A percentile compares a stretch with the other conserved stretches of the same genome.
Conservation (phyloP, 2,329 filamentous ascomycete genomes). For the Grosmannia penicillata region DNA sequence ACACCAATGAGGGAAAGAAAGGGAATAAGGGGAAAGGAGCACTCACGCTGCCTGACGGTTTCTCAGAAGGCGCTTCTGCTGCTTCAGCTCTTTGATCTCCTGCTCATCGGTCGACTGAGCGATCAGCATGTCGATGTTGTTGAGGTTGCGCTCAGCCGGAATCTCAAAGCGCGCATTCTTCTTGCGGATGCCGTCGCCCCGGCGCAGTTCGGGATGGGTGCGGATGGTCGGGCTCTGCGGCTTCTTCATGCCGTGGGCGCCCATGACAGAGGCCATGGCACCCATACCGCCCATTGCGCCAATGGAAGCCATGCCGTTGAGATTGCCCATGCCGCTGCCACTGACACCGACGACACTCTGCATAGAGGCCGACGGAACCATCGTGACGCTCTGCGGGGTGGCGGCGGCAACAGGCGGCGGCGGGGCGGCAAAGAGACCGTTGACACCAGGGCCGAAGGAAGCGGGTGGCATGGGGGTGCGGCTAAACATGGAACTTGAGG, state of each 20-base stretch:
- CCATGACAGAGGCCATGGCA: slow-evolving; percentile 21
- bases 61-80: slow-evolving; percentile 85
- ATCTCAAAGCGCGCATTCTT: slow-evolving; percentile 99
- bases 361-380: slow-evolving; percentile 7
- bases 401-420: not conserved
- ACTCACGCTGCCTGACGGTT: slow-evolving; percentile 95
- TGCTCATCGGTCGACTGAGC: slow-evolving; percentile 76
- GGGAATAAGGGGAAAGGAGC: not conserved
- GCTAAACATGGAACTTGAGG: slow-evolving; percentile 34
- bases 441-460: no score
- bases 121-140: slow-evolving; percentile 91
- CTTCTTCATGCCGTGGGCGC: slow-evolving; percentile 45
- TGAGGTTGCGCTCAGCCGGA: slow-evolving; percentile 79
- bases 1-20: slow-evolving; percentile 3
- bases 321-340: slow-evolving; percentile 44
- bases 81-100: slow-evolving; percentile 95
- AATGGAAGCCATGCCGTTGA: no score
- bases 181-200: slow-evolving; percentile 86
- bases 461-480: slow-evolving; percentile 25
- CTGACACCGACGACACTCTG: slow-evolving; percentile 1
- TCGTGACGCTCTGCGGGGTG: not conserved
- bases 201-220: slow-evolving; percentile 61
- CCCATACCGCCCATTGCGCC: no score
- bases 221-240: slow-evolving; percentile 55
- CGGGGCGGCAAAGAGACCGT: slow-evolving; percentile 32